phyloP scores from a whole-genome alignment of 202 grass and related monocot genomes.

The Zoysia matrella region DNA sequence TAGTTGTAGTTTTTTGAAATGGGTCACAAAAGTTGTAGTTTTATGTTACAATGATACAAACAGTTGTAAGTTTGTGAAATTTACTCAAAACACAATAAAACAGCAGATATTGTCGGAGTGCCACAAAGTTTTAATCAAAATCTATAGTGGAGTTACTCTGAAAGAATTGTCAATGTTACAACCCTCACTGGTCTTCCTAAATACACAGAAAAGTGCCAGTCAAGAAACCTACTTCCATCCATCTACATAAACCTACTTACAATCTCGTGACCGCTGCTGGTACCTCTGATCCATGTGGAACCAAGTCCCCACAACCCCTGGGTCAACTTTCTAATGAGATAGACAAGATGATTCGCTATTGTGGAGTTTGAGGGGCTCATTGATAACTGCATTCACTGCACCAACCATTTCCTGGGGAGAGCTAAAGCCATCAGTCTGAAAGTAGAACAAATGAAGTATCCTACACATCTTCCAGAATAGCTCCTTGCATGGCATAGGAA shows the following conservation, averaged over 20 bases:
- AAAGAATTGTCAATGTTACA: neutral
- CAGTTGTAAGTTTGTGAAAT: too few relatives aligned
- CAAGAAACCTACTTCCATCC: neutral
- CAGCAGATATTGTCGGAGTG: neutral
- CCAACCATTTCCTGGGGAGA: too few relatives aligned
- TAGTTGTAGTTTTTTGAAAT: too few relatives aligned
- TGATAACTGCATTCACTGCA: neutral
- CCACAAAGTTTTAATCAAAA: neutral
- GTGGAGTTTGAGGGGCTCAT: constrained; percentile 58
- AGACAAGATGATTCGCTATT: neutral
- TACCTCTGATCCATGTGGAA: constrained; percentile 6
- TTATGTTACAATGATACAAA: too few relatives aligned
- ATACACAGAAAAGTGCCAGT: neutral
- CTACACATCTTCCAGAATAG: too few relatives aligned
- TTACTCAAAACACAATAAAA: too few relatives aligned
- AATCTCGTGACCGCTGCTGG: neutral
- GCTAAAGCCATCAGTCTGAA: too few relatives aligned
- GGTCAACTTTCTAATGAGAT: neutral
- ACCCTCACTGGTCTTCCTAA: neutral
- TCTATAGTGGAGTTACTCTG: neutral
- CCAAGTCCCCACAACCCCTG: too few relatives aligned
- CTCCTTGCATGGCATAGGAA: too few relatives aligned
- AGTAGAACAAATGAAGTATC: too few relatives aligned
- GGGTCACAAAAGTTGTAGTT: too few relatives aligned
- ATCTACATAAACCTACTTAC: constrained; percentile 6